These are phyloP conservation scores for Maudiozyma serrabonitensis DNA, from an alignment of 805 yeast species.

Conservation along the genomic window DNA sequence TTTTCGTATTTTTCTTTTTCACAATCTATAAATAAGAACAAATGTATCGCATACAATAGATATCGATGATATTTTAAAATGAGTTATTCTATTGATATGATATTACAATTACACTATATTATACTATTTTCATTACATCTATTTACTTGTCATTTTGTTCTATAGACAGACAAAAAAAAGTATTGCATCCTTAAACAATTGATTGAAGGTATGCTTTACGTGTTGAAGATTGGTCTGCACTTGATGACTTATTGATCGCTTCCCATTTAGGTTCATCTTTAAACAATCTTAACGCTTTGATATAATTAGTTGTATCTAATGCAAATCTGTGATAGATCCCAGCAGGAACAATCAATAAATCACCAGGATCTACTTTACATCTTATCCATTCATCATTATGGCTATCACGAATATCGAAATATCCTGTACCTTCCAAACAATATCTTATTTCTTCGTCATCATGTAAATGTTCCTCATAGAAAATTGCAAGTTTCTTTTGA, in stretches of 20 bases:
- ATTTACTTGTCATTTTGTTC: too few species aligned
- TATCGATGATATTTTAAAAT: too few species aligned
- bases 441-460: conserved; percentile 96
- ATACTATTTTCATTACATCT: too few species aligned
- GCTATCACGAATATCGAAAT: conserved; percentile 71
- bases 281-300: conserved; percentile 74
- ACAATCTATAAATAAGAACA: too few species aligned
- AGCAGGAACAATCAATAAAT: conserved; percentile 68
- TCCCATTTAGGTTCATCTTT: conserved; percentile 96
- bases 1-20: background rate
- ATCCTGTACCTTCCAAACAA: conserved; percentile 82
- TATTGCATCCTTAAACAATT: background rate
- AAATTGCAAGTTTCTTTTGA: conserved; percentile 53
- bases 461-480: conserved; percentile 81
- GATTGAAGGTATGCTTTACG: conserved; percentile 37
- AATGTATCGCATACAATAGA: too few species aligned
- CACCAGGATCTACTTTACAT: conserved; percentile 51
- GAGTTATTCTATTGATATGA: too few species aligned
- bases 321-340: conserved; percentile 95
- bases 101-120: too few species aligned
- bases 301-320: conserved; percentile 48
- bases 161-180: too few species aligned
- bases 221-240: conserved; percentile 36
- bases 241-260: conserved; percentile 59
- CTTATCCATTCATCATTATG: conserved; percentile 63